Percentiles rank a stretch among this genome's conserved stretches.
phyloP scores from a whole-genome alignment of 805 yeast species.

The Zygoascus tannicola region DNA sequence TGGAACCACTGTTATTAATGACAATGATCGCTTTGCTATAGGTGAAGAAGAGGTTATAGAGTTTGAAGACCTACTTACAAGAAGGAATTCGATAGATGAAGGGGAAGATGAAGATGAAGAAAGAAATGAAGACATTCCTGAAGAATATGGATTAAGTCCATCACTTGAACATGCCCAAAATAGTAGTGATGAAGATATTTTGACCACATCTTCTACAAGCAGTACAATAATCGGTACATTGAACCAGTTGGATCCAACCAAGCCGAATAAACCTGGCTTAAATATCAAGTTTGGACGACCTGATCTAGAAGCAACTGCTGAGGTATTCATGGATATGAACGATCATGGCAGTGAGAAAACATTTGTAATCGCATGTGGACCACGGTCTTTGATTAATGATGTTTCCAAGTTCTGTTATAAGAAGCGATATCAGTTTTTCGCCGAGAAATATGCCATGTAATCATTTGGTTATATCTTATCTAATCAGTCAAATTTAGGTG shows the following conservation, averaged over 20 bases:
- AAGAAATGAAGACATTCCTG: not conserved
- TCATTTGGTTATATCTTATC: too few relatives aligned
- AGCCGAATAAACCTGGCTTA: not conserved
- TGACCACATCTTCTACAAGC: not conserved
- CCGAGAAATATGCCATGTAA: slow-evolving; percentile 15
- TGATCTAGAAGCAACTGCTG: slow-evolving; percentile 7
- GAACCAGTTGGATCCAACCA: not conserved
- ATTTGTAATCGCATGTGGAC: slow-evolving; percentile 88
- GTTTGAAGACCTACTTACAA: slow-evolving; percentile 14
- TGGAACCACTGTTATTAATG: not conserved
- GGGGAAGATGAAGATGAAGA: not conserved
- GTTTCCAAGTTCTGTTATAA: slow-evolving; percentile 67
- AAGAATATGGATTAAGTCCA: not conserved
- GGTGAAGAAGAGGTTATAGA: slow-evolving; percentile 13
- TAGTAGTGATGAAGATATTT: slow-evolving; percentile 6
- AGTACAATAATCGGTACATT: not conserved
- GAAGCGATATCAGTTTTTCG: slow-evolving; percentile 8
- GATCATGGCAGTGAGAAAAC: slow-evolving; percentile 30
- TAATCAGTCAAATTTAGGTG: too few relatives aligned
- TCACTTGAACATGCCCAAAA: slow-evolving; percentile 5
- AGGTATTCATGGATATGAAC: slow-evolving; percentile 18
- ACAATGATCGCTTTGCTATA: slow-evolving; percentile 9
- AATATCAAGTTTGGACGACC: slow-evolving; percentile 17
- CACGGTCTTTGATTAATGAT: slow-evolving; percentile 60
- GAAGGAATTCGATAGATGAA: slow-evolving; percentile 1